Base-by-base conservation (phyloP, 768 basidiomycete genomes). In the Suillus luteus region DNA sequence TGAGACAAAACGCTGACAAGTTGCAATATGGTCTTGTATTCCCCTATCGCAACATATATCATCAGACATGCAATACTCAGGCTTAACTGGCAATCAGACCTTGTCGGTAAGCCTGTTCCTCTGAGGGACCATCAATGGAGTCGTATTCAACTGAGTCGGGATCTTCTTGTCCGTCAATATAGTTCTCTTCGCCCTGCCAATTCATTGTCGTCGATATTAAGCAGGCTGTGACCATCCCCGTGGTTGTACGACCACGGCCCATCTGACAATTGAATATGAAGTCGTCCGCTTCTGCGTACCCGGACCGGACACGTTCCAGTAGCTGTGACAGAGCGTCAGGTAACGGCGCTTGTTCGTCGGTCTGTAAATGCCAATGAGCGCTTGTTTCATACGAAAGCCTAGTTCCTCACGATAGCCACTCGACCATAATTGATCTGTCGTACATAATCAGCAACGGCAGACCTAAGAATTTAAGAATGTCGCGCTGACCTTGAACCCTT, bases 191-290 rank as follows among this genome's bases (percentile, higher is more conserved):
- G 35, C 77, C 81, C 48, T 78, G 73, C 87, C 90, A 90, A 58
- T 82, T 80, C 76, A 84, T 79, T 10, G 85, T 85, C 2, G 87
- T 92, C 12, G 94, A 90, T 60, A 97, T 92, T 31, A 98, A 79
- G 62, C 89, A 92, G 0, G 93, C 93, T 31, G 89, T 88, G 62
- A 95, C 86, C 95, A 98, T 99, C 6, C 97, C 97, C 0, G 95
- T 98, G 0, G 97, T 99, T 7, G 97, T 99, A 44, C 91, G 82
- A 17, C 89, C 91, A 62, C 91, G 81, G 27, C 93, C 93, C 95
- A 98, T 96, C 76, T 99, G 97, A 75, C 97, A 99, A 69, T 99
- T 99, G 80, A 97, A 98, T 54, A 94, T 79, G 68, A 95, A 91
- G 68, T 93, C 93, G 5, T 87, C 90, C 1, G 87, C 85, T 35